Percentiles rank a stretch among this genome's conserved stretches.
These are phyloP conservation scores for Pseudozyma sp. DNA, from an alignment of 1,284 basidiomycete genomes.

Conservation along the genomic window DNA sequence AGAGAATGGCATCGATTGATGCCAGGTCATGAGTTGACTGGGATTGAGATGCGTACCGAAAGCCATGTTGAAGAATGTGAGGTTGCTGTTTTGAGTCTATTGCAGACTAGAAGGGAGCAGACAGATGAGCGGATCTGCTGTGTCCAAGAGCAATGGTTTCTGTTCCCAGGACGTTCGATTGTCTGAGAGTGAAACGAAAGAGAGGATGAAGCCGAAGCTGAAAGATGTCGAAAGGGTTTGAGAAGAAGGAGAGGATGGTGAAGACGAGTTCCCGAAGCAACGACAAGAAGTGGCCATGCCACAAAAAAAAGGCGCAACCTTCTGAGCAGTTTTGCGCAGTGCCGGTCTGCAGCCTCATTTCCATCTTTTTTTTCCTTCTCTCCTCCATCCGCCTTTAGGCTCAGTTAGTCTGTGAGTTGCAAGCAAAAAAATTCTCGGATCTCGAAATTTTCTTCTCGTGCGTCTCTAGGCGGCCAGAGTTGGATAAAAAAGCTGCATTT, in stretches of 20 bases:
- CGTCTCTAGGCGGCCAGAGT: conserved; percentile 14
- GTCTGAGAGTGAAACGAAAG: conserved; percentile 3
- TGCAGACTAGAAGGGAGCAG: conserved; percentile 18
- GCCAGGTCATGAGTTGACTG: neutral
- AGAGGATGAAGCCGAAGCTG: neutral
- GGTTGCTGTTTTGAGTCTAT: conserved; percentile 19
- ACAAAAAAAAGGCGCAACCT: neutral
- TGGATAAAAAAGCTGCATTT: neutral
- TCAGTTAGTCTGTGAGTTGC: conserved; percentile 12
- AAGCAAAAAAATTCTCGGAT: conserved; percentile 41
- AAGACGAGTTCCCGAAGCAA: conserved; percentile 1
- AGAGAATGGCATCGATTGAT: too few relatives aligned
- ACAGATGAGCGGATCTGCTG: conserved; percentile 20
- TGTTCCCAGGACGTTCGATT: neutral
- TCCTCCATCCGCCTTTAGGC: conserved; percentile 5
- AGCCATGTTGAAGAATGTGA: conserved; percentile 36
- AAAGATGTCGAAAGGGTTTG: neutral
- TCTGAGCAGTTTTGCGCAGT: neutral
- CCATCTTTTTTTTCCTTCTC: conserved; percentile 18
- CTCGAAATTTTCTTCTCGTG: conserved; percentile 47
- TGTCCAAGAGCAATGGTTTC: conserved; percentile 1
- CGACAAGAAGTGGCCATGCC: neutral
- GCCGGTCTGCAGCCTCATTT: conserved; percentile 5
- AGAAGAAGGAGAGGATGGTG: conserved; percentile 14
- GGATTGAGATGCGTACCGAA: conserved; percentile 31